Conservation (phyloP, 2,329 filamentous ascomycete genomes). For the Pyricularia sp. region DNA sequence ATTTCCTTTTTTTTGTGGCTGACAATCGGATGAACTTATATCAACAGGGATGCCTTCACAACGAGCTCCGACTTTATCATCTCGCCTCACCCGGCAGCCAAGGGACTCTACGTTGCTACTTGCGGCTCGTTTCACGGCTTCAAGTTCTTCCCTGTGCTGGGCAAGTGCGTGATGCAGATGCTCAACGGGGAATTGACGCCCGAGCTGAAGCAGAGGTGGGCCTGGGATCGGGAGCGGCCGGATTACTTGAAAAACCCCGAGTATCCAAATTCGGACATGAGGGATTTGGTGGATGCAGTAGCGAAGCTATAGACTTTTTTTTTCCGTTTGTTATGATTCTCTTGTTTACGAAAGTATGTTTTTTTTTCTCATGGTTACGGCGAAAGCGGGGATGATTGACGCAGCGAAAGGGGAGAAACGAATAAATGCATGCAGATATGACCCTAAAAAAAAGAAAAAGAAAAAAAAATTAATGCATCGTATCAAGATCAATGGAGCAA, state of each 20-base stretch:
- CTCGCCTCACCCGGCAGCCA: constrained; percentile 40
- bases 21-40: neutral
- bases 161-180: constrained; percentile 53
- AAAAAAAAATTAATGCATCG: neutral
- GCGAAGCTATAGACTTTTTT: constrained; percentile 3
- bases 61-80: constrained; percentile 54
- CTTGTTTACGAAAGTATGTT: neutral
- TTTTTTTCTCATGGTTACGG: neutral
- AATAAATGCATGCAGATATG: neutral
- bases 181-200: constrained; percentile 32
- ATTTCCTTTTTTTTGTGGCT: neutral
- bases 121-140: constrained; percentile 60
- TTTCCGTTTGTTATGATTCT: neutral
- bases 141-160: constrained; percentile 58
- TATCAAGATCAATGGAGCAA: too few species aligned
- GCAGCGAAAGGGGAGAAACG: neutral
- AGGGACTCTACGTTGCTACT: constrained; percentile 51
- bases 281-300: neutral
- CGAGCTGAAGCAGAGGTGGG: constrained; percentile 38
- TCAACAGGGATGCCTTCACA: constrained; percentile 38
- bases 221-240: constrained; percentile 41
- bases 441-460: neutral
- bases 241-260: constrained; percentile 2
- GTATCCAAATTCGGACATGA: constrained; percentile 4
- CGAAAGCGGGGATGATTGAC: neutral